A percentile compares a stretch with the other conserved stretches of the same genome.
Conservation (phyloP, 768 basidiomycete species). For the Rossbeevera mucosa region DNA sequence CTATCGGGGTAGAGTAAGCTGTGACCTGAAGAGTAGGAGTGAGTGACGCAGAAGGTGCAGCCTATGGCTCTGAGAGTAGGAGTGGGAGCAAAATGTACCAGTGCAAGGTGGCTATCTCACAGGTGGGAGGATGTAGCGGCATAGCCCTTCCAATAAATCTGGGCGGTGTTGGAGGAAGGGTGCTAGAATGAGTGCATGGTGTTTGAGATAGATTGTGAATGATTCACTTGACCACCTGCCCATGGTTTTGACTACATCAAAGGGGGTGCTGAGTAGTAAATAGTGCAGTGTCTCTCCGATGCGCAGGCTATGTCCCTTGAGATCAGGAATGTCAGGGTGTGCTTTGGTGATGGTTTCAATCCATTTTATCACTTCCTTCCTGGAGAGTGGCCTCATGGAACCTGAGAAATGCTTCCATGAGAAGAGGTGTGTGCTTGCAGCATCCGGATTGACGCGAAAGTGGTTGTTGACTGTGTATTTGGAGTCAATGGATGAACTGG, state of each 20-base stretch:
- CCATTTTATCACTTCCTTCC: neutral
- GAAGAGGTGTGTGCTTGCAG: neutral
- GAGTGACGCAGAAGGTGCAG: neutral
- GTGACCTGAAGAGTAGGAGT: neutral
- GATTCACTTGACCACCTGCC: neutral
- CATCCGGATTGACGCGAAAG: neutral
- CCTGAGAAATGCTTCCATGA: neutral
- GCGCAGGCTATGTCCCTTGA: neutral
- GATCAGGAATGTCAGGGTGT: neutral
- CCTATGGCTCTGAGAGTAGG: neutral
- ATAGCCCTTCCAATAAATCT: too few relatives aligned
- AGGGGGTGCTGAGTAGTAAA: neutral
- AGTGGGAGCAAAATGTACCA: neutral
- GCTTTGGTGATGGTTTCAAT: neutral
- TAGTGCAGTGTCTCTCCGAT: neutral
- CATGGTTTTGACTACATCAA: neutral
- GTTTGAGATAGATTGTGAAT: neutral
- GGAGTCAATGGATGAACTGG: neutral
- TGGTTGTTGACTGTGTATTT: neutral
- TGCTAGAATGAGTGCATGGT: neutral
- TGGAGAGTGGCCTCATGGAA: neutral
- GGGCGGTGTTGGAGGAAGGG: neutral
- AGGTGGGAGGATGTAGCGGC: too few relatives aligned
- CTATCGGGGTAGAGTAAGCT: slow-evolving; percentile 1
- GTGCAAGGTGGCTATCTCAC: too few relatives aligned